These are phyloP conservation scores for Dendrocalamus latiflorus DNA, from an alignment of 202 grass and related monocot species.

Conservation along the genomic window DNA sequence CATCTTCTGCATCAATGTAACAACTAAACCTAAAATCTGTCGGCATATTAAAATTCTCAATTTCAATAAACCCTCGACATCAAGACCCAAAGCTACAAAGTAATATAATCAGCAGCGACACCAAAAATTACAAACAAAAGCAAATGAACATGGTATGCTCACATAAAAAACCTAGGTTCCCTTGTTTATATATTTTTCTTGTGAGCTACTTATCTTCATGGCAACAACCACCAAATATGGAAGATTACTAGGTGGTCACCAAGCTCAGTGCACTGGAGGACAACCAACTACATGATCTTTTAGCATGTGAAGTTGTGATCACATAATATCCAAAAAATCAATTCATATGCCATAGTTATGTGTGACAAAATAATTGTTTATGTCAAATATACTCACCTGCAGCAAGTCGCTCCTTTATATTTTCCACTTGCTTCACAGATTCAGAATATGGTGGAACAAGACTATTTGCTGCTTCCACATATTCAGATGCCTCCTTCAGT, in stretches of 20 bases:
- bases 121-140: neutral
- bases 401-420: constrained; percentile 52
- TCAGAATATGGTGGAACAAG: constrained; percentile 54
- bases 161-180: neutral
- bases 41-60: neutral
- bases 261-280: neutral
- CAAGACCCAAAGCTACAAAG: neutral
- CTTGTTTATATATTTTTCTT: neutral
- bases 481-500: too few species aligned
- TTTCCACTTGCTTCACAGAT: constrained; percentile 42
- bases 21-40: neutral
- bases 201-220: neutral
- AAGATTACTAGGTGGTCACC: constrained; percentile 5
- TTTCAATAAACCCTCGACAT: neutral
- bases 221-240: constrained; percentile 1
- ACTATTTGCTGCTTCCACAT: constrained; percentile 37
- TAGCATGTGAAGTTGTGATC: neutral
- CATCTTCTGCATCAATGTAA: neutral
- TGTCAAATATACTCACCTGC: constrained; percentile 47
- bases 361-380: constrained; percentile 2
- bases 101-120: neutral
- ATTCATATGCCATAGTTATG: neutral
- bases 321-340: neutral
- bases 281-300: neutral
- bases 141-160: neutral